Evolutionary conservation across 2,329 filamentous ascomycete genomes (phyloP).

Genomic region (Pseudogymnoascus sp.): DNA sequence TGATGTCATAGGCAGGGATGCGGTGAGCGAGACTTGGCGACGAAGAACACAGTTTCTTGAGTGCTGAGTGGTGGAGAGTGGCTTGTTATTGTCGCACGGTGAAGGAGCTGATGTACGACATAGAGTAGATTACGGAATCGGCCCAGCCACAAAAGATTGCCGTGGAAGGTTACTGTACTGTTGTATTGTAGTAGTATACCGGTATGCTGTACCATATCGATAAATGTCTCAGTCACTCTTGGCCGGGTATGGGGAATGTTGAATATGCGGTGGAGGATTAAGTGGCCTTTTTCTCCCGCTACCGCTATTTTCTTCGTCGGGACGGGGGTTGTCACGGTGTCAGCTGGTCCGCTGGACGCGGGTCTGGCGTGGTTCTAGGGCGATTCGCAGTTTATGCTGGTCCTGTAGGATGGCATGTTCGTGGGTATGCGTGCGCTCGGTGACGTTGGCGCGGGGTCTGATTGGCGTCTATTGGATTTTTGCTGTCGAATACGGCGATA

Average conservation of each 20-base stretch:
- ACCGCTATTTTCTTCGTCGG: conserved; percentile 1
- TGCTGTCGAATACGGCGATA: neutral
- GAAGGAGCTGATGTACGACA: neutral
- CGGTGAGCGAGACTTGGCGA: neutral
- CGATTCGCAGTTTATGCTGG: neutral
- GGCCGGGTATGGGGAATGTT: neutral
- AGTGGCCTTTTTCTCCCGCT: neutral
- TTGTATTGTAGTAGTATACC: neutral
- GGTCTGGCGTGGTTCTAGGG: conserved; percentile 1
- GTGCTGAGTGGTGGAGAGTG: neutral
- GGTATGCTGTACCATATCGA: neutral
- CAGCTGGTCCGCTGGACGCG: neutral
- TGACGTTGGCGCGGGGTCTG: neutral
- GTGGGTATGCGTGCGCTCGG: neutral
- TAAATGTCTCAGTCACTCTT: neutral
- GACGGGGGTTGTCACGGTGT: conserved; percentile 1
- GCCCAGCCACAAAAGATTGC: neutral
- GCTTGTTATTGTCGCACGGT: neutral
- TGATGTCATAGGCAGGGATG: conserved; percentile 4
- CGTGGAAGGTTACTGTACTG: neutral
- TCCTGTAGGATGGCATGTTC: neutral
- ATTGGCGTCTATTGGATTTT: neutral
- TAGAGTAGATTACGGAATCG: conserved; percentile 2
- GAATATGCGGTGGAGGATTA: neutral
- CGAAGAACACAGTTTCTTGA: neutral